Base-by-base conservation (phyloP, 495 filamentous ascomycete species). In the Aspergillus incahuasiensis region DNA sequence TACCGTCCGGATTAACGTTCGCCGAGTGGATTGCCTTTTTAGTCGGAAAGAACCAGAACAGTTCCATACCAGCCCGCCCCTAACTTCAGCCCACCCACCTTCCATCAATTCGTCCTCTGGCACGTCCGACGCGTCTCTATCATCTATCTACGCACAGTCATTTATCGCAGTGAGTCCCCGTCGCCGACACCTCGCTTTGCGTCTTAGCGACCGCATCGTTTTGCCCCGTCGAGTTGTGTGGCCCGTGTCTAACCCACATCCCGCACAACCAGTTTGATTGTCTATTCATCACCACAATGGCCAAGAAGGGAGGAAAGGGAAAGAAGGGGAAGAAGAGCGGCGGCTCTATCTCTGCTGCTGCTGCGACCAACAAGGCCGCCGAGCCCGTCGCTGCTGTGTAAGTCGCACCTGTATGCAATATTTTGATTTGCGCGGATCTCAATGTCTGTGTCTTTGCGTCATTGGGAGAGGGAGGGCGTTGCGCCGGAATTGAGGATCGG, bases 221-320 rank as follows among this genome's bases (percentile, higher is more conserved):
- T 35, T 57, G n/a, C 52, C 41, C 49, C 28, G 45, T 58, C 55
- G 40, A n/a, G n/a, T 30, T 61, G 48, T 56, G 50, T 57, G 50
- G 40, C 53, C 39, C 51, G 56, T 49, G 21, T 51, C 56, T 62
- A 25, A 58, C 51, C 6, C 18, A 48, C 46, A n/a, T 11, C 48
- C 47, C 47, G 22, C 32, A 51, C 16, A 39, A 32, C 25, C 42
- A 52, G 34, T 19, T 24, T 34, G 30, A 21, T 58, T 51, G 24
- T 52, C 32, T 35, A 35, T 35, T 11, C 5, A 44, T 45, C 28
- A 41, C 30, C 68, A 68, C 32, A 55, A 77, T 77, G 74, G 34
- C 70, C 38, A 77, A 74, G 69, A 77, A 74, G 58, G 71, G 74
- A 61, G 74, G 74, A 64, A 77, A 77, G 66, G 66, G 63, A 43